phyloP scores from a whole-genome alignment of 139 green algal genomes.

The Chlorella sp. region DNA sequence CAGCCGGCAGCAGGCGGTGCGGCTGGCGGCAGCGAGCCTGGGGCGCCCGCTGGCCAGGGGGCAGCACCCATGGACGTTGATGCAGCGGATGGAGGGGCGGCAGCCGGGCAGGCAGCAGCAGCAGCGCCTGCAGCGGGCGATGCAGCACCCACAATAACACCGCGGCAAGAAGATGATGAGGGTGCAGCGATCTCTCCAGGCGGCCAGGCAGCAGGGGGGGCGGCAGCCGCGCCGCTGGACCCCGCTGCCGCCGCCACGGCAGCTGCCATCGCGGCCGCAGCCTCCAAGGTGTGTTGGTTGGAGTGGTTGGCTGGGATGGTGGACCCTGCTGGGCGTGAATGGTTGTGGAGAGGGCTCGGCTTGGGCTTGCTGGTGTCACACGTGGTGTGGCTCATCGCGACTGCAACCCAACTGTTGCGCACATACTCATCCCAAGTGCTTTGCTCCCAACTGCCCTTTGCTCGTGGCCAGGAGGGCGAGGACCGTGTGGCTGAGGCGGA shows the following conservation, averaged over 20 bases:
- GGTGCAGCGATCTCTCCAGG: too few relatives aligned
- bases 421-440: too few relatives aligned
- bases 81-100: not conserved
- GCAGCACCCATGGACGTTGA: conserved; percentile 10
- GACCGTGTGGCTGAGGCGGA: conserved; percentile 42
- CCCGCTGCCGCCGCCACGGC: not conserved
- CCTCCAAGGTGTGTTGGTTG: not conserved
- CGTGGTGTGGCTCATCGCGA: too few relatives aligned
- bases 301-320: not conserved
- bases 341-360: too few relatives aligned
- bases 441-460: not conserved
- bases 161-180: too few relatives aligned
- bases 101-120: not conserved
- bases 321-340: too few relatives aligned
- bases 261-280: conserved; percentile 1
- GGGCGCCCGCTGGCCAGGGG: conserved; percentile 11
- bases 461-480: conserved; percentile 3
- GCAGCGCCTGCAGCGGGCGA: not conserved
- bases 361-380: too few relatives aligned
- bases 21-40: conserved; percentile 30
- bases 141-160: not conserved
- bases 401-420: too few relatives aligned
- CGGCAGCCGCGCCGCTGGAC: not conserved
- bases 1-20: not conserved
- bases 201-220: too few relatives aligned